These are phyloP conservation scores for Brettanomyces nanus DNA, from an alignment of 805 yeast species.

Conservation along the genomic window DNA sequence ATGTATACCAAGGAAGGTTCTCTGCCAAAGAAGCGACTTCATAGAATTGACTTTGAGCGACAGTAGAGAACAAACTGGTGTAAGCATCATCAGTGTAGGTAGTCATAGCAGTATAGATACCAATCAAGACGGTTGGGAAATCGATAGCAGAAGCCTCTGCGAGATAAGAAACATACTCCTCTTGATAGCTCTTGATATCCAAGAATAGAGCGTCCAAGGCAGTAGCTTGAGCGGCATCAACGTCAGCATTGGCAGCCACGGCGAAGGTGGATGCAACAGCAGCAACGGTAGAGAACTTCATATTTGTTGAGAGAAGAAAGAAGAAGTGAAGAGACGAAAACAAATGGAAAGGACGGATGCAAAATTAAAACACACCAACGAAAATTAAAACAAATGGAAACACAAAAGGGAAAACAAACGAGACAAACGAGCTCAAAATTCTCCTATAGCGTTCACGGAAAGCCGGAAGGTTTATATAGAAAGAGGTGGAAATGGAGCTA, in stretches of 20 bases:
- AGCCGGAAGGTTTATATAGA: too few species aligned
- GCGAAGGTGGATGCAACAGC: slow-evolving; percentile 1
- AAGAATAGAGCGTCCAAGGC: slow-evolving; percentile 7
- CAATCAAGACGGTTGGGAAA: slow-evolving; percentile 10
- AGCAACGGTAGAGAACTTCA: not conserved
- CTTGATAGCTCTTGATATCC: slow-evolving; percentile 9
- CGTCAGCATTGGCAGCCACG: slow-evolving; percentile 2
- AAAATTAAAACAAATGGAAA: too few species aligned
- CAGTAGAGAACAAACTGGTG: slow-evolving; percentile 25
- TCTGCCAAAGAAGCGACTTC: slow-evolving; percentile 8
- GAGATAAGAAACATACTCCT: slow-evolving; percentile 10
- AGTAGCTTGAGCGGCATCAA: slow-evolving; percentile 1
- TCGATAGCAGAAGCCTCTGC: slow-evolving; percentile 5
- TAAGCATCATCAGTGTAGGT: slow-evolving; percentile 31
- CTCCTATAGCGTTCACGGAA: too few species aligned
- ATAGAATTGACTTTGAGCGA: slow-evolving; percentile 3
- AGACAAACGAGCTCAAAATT: too few species aligned
- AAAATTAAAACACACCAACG: not conserved
- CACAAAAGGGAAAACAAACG: too few species aligned
- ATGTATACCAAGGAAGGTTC: slow-evolving; percentile 20
- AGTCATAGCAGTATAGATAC: slow-evolving; percentile 18
- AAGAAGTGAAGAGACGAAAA: not conserved
- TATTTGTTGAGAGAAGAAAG: not conserved
- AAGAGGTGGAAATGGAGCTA: too few species aligned
- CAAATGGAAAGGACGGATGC: not conserved